Evolutionary conservation across 768 basidiomycete species (phyloP), one percentile per base, ranked within the genome.

Genomic region (Favolaschia claudopus): DNA sequence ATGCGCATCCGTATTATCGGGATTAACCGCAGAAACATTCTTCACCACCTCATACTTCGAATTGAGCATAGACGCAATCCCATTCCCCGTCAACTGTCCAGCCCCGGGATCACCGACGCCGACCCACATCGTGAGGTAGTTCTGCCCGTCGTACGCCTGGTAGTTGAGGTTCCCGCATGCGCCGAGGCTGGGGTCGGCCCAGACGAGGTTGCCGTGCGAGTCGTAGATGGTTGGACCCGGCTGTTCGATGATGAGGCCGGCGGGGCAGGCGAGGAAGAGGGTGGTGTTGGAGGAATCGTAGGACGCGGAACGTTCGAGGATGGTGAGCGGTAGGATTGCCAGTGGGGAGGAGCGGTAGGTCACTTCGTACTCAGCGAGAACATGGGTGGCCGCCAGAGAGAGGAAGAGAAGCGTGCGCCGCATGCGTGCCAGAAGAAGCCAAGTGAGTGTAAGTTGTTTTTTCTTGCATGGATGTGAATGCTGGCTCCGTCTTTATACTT

Each of bases 281-380:
- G 45, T 55, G 31, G 46, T 37, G 28, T 61, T 61, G n/a, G 55
- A 20, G 28, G 59, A 40, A 27, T 61, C 59, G 53, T 55, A 61
- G 20, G 14, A 5, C 4, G 33, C 13, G 9, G 45, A 13, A 14
- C 47, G 33, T 22, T 37, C 20, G 27, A 55, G 53, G 24, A 61
- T 37, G 25, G 47, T 61, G 47, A 62, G 42, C 5, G 60, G 54
- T 28, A 56, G 48, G 14, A 62, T 56, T 3, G 43, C 60, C 3
- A 56, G 43, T 9, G 54, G 32, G 9, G 60, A 34, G 14, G 60
- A 56, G 10, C 47, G 47, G 22, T 56, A 56, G 15, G 48, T 62
- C 1, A 10, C 28, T 24, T 56, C 60, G 48, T 24, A 52, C 7
- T 43, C 20, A 1, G 53, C 59, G 31, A 9, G 15, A 2, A 28